Conservation (phyloP, 1,284 basidiomycete genomes). For the Malassezia dermatis region DNA sequence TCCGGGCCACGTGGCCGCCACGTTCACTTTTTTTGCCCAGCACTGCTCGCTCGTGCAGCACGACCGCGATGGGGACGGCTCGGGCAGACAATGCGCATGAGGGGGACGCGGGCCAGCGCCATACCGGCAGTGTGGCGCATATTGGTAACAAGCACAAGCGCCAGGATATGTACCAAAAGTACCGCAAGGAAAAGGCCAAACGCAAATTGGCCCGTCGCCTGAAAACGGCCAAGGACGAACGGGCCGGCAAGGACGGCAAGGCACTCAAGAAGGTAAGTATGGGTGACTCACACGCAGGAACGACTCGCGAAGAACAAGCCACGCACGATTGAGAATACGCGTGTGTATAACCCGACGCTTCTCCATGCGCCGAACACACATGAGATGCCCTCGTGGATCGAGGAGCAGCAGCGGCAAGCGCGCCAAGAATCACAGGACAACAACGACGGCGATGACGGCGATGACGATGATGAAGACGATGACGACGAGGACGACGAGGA, state of each 20-base stretch:
- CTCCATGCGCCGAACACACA: slow-evolving; percentile 45
- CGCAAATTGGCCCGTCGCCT: slow-evolving; percentile 70
- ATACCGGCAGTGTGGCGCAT: slow-evolving; percentile 31
- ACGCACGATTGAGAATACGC: slow-evolving; percentile 81
- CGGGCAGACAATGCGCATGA: background rate
- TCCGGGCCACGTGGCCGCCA: slow-evolving; percentile 8
- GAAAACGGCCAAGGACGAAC: slow-evolving; percentile 50
- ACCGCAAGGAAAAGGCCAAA: slow-evolving; percentile 68
- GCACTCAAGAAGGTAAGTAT: slow-evolving; percentile 58
- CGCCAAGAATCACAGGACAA: background rate
- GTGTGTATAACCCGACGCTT: slow-evolving; percentile 76
- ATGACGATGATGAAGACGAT: slow-evolving; percentile 8
- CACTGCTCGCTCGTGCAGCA: background rate
- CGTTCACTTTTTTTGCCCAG: background rate
- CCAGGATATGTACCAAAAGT: slow-evolving; percentile 52
- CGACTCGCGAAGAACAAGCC: slow-evolving; percentile 74
- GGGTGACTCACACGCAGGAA: slow-evolving; percentile 53
- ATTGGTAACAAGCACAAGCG: slow-evolving; percentile 49
- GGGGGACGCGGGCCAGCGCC: background rate
- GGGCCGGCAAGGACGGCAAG: slow-evolving; percentile 59
- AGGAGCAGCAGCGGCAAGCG: background rate
- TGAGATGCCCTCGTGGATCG: slow-evolving; percentile 49
- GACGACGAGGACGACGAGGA: slow-evolving; percentile 14
- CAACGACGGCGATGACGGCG: too few relatives aligned
- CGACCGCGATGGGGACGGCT: background rate